These are phyloP conservation scores for Calendula officinalis DNA, from an alignment of 129 eudicot genomes.

Conservation along the genomic window DNA sequence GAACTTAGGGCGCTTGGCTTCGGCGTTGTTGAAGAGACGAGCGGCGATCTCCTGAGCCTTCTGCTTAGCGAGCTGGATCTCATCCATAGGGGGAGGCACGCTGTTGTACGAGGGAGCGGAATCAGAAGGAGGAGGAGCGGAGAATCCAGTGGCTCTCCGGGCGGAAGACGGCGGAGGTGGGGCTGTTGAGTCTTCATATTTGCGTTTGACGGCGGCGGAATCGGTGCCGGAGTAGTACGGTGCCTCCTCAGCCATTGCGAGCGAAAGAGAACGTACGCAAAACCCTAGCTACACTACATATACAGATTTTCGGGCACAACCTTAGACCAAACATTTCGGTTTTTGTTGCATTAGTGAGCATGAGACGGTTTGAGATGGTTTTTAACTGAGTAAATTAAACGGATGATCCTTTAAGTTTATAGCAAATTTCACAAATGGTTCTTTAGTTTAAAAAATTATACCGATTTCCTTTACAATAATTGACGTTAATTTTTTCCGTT, in stretches of 20 bases:
- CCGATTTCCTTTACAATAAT: too few relatives aligned
- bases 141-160: constrained; percentile 70
- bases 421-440: too few relatives aligned
- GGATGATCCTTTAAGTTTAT: too few relatives aligned
- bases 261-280: background rate
- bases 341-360: too few relatives aligned
- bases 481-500: too few relatives aligned
- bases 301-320: background rate
- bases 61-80: constrained; percentile 45
- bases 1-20: constrained; percentile 53
- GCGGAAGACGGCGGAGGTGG: constrained; percentile 43
- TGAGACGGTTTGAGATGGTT: too few relatives aligned
- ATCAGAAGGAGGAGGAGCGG: constrained; percentile 32
- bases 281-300: constrained; percentile 24
- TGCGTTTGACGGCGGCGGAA: constrained; percentile 57
- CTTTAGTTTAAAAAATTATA: too few relatives aligned
- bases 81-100: constrained; percentile 37
- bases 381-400: too few relatives aligned
- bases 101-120: constrained; percentile 36
- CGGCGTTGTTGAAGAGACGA: constrained; percentile 39
- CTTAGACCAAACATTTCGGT: too few relatives aligned
- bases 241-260: constrained; percentile 64
- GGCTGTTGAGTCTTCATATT: constrained; percentile 64
- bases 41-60: constrained; percentile 45
- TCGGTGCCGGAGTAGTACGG: constrained; percentile 48